Evolutionary conservation across 2,329 filamentous ascomycete genomes (phyloP).

Genomic region (Aureobasidium sp.): DNA sequence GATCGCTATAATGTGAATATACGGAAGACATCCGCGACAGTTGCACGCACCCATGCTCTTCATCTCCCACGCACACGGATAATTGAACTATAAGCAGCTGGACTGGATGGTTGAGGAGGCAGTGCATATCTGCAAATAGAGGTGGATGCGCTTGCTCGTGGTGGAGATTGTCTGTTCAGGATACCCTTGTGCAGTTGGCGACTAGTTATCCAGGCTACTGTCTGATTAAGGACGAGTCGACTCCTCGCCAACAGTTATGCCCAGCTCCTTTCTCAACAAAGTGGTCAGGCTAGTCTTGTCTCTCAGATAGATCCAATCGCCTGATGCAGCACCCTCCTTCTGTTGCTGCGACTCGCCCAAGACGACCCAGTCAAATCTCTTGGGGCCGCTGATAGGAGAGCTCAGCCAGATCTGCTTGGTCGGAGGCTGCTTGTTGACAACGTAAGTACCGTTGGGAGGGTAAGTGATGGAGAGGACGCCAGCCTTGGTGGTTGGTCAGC

Average conservation of each 20-base stretch:
- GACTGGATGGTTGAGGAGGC: neutral
- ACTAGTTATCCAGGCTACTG: neutral
- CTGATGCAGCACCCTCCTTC: conserved; percentile 67
- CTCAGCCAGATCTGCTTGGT: conserved; percentile 98
- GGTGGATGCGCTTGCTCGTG: neutral
- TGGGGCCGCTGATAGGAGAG: conserved; percentile 82
- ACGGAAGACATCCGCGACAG: conserved; percentile 1
- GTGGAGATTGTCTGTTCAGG: neutral
- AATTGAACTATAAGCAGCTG: neutral
- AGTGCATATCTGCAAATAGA: neutral
- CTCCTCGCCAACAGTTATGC: conserved; percentile 48
- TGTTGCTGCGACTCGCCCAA: conserved; percentile 64
- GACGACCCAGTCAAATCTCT: conserved; percentile 86
- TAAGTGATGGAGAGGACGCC: conserved; percentile 76
- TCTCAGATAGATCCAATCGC: conserved; percentile 81
- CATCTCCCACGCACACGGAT: neutral
- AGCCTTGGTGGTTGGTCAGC: conserved; percentile 47
- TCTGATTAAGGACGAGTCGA: neutral
- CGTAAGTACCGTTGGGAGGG: conserved; percentile 68
- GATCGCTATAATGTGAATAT: neutral
- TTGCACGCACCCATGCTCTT: neutral
- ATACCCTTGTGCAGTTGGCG: neutral
- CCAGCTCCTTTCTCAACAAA: conserved; percentile 69
- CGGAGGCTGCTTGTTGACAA: conserved; percentile 96
- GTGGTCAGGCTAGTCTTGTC: conserved; percentile 71